Base-by-base conservation (phyloP, 2,329 filamentous ascomycete species). In the Talaromyces marneffei region DNA sequence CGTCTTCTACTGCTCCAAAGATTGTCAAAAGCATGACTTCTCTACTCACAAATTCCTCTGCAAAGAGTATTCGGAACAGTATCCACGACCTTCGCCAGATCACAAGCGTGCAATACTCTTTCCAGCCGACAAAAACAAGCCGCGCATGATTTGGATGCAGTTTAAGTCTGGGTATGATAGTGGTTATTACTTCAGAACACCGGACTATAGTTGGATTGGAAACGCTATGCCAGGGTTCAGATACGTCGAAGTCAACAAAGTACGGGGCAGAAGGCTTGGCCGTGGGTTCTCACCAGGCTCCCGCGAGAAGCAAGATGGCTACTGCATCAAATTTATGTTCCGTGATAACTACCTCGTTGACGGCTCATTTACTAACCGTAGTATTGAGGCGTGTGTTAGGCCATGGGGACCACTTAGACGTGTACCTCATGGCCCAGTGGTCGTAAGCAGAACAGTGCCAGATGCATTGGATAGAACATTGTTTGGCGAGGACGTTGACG, bases 21-120 rank as follows among this genome's bases (percentile, higher is more conserved):
- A 40, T 8, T 55, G 53, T 12, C 53, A 55, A 88, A 60, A 65
- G 23, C 50, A 14, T 8, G 62, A 64, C 16, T 64, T 53, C 18
- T 3, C 61, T 23, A 42, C 25, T 18, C 60, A 64, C 27, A 61
- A 63, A n/a, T 46, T 60, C n/a, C 57, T 64, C 16, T 64, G 63
- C 57, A 59, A 52, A 39, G 5, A 53, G 10, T 59, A 56, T 33
- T 23, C 63, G 10, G n/a, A 46, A 18, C 60, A 56, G 29, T 20
- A 46, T 20, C 31, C 7, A 12, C 44, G 63, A 18, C 63, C 61
- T 12, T 63, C 63, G 10, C 31, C 44, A n/a, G 18, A 61, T 6
- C 58, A 63, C 33, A 60, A 48, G 48, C 52, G 60, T n/a, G 63
- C 60, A 4, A 64, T 64, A 10, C 56, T 58, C 44, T 62, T 62